phyloP scores from a whole-genome alignment of 2,329 filamentous ascomycete genomes.

The Cladophialophora immunda region DNA sequence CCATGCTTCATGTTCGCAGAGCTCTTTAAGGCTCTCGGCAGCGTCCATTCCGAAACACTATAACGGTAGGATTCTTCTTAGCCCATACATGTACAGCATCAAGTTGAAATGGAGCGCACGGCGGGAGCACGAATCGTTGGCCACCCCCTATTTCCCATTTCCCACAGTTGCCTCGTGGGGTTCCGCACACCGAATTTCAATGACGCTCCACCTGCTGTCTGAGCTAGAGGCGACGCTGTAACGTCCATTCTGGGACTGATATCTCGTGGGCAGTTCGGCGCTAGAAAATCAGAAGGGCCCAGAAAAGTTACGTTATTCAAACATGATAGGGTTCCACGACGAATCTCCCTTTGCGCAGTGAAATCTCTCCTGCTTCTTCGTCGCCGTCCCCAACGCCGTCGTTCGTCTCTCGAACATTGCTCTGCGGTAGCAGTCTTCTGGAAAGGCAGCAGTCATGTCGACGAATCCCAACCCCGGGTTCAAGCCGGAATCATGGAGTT shows the following conservation, averaged over 20 bases:
- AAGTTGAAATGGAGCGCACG: not conserved
- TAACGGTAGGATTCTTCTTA: constrained; percentile 7
- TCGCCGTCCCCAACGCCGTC: not conserved
- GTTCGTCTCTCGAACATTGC: not conserved
- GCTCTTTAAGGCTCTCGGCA: constrained; percentile 1
- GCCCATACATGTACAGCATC: not conserved
- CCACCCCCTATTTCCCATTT: constrained; percentile 19
- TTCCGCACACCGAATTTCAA: not conserved
- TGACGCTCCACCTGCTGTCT: constrained; percentile 8
- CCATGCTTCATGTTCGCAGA: not conserved
- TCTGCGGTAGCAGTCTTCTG: not conserved
- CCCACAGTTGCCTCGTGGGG: constrained; percentile 1
- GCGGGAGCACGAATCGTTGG: not conserved
- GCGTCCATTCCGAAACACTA: not conserved
- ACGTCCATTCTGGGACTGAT: constrained; percentile 1
- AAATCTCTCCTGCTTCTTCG: not conserved
- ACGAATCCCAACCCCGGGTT: constrained; percentile 35
- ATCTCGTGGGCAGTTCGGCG: not conserved
- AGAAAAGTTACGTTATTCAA: not conserved
- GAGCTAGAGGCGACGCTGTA: constrained; percentile 5
- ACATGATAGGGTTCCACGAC: not conserved
- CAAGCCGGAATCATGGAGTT: constrained; percentile 47
- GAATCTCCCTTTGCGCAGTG: not conserved
- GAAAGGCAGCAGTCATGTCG: constrained; percentile 14
- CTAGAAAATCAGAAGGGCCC: not conserved